These are phyloP conservation scores for Acanthochlamys bracteata DNA, from an alignment of 106 monocot genomes.

Conservation along the genomic window DNA sequence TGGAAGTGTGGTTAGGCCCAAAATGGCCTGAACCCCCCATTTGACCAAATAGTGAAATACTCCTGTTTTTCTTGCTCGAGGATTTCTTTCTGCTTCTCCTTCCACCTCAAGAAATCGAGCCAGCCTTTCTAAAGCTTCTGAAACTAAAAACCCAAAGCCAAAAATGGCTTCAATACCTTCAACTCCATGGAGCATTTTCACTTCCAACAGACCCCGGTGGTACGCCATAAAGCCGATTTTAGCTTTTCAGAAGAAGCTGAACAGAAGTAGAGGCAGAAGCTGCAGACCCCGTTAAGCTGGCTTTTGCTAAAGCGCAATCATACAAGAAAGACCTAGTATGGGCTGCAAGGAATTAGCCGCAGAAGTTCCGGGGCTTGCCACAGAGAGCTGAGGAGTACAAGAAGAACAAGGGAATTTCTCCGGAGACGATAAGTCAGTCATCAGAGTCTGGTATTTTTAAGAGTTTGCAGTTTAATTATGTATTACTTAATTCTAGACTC, in stretches of 20 bases:
- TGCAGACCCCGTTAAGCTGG: constrained; percentile 38
- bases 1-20: too few species aligned
- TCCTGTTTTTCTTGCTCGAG: too few species aligned
- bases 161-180: constrained; percentile 6
- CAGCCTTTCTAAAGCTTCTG: too few species aligned
- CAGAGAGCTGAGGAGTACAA: constrained; percentile 34
- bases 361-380: constrained; percentile 20
- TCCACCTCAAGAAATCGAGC: too few species aligned
- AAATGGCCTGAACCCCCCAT: too few species aligned
- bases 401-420: constrained; percentile 8
- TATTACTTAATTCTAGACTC: neutral
- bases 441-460: constrained; percentile 7
- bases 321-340: constrained; percentile 25
- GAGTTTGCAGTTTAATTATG: neutral
- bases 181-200: constrained; percentile 5
- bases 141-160: too few species aligned
- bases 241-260: constrained; percentile 1
- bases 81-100: too few species aligned
- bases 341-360: neutral
- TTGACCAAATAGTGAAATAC: too few species aligned
- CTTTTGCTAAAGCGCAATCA: constrained; percentile 35
- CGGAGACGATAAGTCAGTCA: neutral
- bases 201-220: neutral
- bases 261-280: constrained; percentile 5
- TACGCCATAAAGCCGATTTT: neutral